Percentiles rank a stretch among this genome's conserved stretches.
Evolutionary conservation across 2,329 filamentous ascomycete species (phyloP).

Genomic region (Fusarium miscanthi): DNA sequence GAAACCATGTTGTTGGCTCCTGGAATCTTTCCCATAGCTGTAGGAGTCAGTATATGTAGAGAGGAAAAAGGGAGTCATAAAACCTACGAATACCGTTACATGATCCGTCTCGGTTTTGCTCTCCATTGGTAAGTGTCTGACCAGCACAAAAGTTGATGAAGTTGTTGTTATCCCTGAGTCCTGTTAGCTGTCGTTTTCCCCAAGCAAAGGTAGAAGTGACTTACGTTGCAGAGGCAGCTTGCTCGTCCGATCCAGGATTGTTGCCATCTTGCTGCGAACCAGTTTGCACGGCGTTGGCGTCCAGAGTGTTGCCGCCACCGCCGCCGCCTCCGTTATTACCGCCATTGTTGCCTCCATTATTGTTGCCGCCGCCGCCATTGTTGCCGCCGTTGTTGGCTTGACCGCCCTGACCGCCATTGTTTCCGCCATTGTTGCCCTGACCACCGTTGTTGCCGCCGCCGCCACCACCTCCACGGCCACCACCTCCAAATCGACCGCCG

Average conservation of each 20-base stretch:
- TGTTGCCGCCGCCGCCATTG: conserved; percentile 27
- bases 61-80: background rate
- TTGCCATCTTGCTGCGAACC: conserved; percentile 63
- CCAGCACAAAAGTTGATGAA: conserved; percentile 73
- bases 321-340: conserved; percentile 36
- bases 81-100: conserved; percentile 72
- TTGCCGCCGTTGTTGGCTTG: conserved; percentile 26
- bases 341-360: conserved; percentile 43
- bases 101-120: conserved; percentile 67
- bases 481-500: conserved; percentile 36
- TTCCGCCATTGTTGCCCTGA: no score
- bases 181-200: conserved; percentile 16
- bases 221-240: conserved; percentile 64
- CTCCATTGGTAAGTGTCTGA: conserved; percentile 68
- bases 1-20: conserved; percentile 67
- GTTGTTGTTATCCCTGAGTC: conserved; percentile 65
- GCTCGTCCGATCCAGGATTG: conserved; percentile 56
- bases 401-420: conserved; percentile 11
- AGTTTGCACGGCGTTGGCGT: conserved; percentile 59
- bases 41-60: conserved; percentile 27
- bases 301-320: conserved; percentile 48
- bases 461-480: conserved; percentile 37
- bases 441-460: conserved; percentile 43
- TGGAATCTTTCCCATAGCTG: conserved; percentile 71
- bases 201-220: conserved; percentile 37